Percentiles rank a stretch among this genome's conserved stretches.
Conservation (phyloP, 1,284 basidiomycete species). For the Puccinia horiana region DNA sequence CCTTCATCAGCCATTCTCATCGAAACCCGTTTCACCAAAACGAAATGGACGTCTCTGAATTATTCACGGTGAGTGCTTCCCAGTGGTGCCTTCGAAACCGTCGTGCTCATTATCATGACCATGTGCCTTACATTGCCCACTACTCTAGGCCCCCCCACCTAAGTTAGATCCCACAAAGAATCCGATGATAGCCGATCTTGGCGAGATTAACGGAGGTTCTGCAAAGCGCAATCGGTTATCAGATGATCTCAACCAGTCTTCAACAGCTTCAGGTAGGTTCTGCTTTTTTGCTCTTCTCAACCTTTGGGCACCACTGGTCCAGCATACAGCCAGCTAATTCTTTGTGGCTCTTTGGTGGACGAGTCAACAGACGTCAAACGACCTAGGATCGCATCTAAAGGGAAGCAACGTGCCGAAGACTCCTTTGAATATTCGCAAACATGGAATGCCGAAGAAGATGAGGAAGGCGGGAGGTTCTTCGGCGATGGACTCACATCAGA, state of each 20-base stretch:
- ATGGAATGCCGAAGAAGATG: slow-evolving; percentile 32
- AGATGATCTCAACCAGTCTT: slow-evolving; percentile 7
- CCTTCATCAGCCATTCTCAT: neutral
- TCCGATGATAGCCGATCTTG: slow-evolving; percentile 13
- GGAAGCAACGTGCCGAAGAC: slow-evolving; percentile 41
- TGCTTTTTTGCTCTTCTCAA: neutral
- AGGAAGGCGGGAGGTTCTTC: slow-evolving; percentile 47
- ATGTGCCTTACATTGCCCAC: neutral
- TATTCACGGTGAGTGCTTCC: slow-evolving; percentile 32
- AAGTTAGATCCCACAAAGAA: slow-evolving; percentile 41
- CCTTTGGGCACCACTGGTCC: neutral
- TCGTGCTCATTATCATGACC: neutral
- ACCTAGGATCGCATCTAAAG: slow-evolving; percentile 28
- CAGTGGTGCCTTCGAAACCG: neutral
- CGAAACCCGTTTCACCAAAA: neutral
- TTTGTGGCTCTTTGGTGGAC: neutral
- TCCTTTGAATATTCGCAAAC: slow-evolving; percentile 10
- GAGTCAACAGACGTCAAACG: slow-evolving; percentile 18
- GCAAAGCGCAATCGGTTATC: slow-evolving; percentile 22
- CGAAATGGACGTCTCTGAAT: slow-evolving; percentile 41
- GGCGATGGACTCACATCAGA: slow-evolving; percentile 40
- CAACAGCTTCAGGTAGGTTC: neutral
- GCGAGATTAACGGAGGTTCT: neutral
- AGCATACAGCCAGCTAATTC: neutral
- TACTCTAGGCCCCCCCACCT: slow-evolving; percentile 36